Percentiles rank a stretch among this genome's conserved stretches.
These are phyloP conservation scores for Rhodotorula sp. DNA, from an alignment of 1,284 basidiomycete genomes.

Conservation along the genomic window DNA sequence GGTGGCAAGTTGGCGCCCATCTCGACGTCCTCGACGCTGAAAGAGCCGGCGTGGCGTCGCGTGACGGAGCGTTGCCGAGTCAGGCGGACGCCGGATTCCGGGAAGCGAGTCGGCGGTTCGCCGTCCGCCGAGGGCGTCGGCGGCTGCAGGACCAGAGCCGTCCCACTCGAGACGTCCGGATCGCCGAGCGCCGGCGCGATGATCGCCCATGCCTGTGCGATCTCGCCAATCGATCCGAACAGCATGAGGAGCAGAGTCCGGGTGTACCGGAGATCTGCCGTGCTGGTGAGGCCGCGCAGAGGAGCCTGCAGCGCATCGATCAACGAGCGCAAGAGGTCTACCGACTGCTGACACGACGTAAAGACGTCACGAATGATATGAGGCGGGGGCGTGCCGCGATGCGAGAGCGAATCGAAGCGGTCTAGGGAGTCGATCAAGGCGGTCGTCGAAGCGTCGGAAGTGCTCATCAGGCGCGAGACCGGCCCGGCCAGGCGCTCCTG, in stretches of 20 bases:
- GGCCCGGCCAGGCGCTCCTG: conserved; percentile 81
- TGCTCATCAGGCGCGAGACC: conserved; percentile 77
- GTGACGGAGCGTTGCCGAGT: conserved; percentile 53
- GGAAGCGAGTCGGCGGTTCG: not conserved
- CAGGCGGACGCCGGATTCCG: conserved; percentile 4
- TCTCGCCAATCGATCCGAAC: conserved; percentile 85
- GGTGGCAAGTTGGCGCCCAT: conserved; percentile 73
- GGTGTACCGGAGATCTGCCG: conserved; percentile 82
- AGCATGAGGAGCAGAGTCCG: conserved; percentile 83
- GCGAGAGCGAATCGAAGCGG: conserved; percentile 81
- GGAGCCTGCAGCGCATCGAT: conserved; percentile 43
- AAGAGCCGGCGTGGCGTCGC: conserved; percentile 85
- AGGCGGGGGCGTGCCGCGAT: conserved; percentile 62
- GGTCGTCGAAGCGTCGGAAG: conserved; percentile 76
- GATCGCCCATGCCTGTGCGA: conserved; percentile 77
- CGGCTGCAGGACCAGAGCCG: conserved; percentile 36
- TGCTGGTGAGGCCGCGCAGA: conserved; percentile 55
- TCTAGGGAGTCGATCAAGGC: conserved; percentile 85
- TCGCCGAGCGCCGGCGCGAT: conserved; percentile 69
- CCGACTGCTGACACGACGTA: conserved; percentile 78
- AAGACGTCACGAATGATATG: conserved; percentile 77
- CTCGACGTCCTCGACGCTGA: conserved; percentile 85
- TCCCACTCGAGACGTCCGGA: conserved; percentile 14
- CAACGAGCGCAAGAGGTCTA: conserved; percentile 81
- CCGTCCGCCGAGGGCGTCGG: conserved; percentile 45